A percentile compares a stretch with the other conserved stretches of the same genome.
phyloP scores from a whole-genome alignment of 352 stramenopile genomes.

The Globisporangium radiosum region DNA sequence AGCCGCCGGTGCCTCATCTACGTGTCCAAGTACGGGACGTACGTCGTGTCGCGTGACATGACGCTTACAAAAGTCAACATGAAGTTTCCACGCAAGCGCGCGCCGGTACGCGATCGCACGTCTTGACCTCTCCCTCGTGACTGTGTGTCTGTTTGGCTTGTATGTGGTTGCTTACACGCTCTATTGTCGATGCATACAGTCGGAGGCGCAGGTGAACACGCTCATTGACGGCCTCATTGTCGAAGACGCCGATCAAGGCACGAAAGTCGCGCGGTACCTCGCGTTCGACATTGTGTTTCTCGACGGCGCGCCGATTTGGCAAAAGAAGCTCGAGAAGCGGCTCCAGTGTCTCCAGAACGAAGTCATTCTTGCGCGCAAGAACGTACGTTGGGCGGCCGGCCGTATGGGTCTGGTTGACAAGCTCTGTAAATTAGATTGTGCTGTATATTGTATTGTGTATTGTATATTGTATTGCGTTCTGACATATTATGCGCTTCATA shows the following conservation, averaged over 20 bases:
- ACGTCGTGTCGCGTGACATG: slow-evolving; percentile 77
- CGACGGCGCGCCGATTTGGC: slow-evolving; percentile 72
- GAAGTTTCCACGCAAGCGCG: slow-evolving; percentile 78
- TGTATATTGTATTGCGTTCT: too few relatives aligned
- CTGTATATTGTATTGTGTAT: too few relatives aligned
- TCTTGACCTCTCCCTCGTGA: neutral
- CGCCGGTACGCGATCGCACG: slow-evolving; percentile 27
- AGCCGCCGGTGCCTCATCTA: slow-evolving; percentile 79
- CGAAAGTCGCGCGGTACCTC: slow-evolving; percentile 69
- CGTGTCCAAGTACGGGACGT: slow-evolving; percentile 56
- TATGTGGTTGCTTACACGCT: neutral
- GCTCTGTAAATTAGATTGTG: too few relatives aligned
- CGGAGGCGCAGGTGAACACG: slow-evolving; percentile 68
- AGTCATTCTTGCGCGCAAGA: slow-evolving; percentile 82
- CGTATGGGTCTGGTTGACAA: too few relatives aligned
- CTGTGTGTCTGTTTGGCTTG: neutral
- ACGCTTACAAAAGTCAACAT: slow-evolving; percentile 85
- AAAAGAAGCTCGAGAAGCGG: slow-evolving; percentile 85
- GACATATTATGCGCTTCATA: neutral
- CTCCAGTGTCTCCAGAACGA: slow-evolving; percentile 86
- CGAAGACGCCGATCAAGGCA: slow-evolving; percentile 75
- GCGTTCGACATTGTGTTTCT: slow-evolving; percentile 82
- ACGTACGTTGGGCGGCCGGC: slow-evolving; percentile 29
- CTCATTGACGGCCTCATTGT: slow-evolving; percentile 83
- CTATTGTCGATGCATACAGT: slow-evolving; percentile 16